Evolutionary conservation across 139 green algal species (phyloP), one percentile per base, ranked within the genome.

Genomic region (Volvox reticuliferus): DNA sequence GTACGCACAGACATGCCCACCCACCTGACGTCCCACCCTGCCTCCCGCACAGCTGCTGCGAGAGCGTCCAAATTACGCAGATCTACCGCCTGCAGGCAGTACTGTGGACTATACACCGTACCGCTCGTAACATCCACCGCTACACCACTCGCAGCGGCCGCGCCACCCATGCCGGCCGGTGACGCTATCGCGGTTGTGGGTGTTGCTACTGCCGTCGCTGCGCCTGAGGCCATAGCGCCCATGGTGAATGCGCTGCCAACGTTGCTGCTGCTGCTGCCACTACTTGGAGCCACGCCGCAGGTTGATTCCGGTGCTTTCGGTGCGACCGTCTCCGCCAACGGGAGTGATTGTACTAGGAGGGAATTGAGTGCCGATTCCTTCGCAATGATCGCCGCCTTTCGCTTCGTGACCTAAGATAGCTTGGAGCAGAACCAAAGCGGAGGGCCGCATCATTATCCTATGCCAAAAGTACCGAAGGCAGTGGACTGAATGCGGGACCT

Each of bases 51-150:
- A 0, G 93, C 93, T 21, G 37, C 69, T 0, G 89, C 35, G 37
- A 98, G 50, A 17, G 87, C 77, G 13, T 63, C 62, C 0, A 92
- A 18, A 2, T 97, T 86, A 21, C 97, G 65, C 30, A 99, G 82
- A 89, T 99, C 97, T 2, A 91, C 96, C 5, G 95, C 93, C 17
- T 95, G 55, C 37, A 98, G 86, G 88, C 87, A 92, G 93, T 98
- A 99, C 0, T 67, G 0, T 0, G 50, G 33, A 6, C 92, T 90
- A 2, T 68, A 1, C 12, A 97, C 67, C 3, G 84, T 68, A 28
- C 93, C 93, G 0, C n/a, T 69, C 14, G n/a, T 28, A 22, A 77
- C 37, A 36, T 93, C 85, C 13, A 93, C n/a, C 22, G 28, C 13
- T 32, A 55, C n/a, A 12, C 26, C 80, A n/a, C 21, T 30, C 22